Conservation (phyloP, 495 filamentous ascomycete species). For the Penicillium arizonense region DNA sequence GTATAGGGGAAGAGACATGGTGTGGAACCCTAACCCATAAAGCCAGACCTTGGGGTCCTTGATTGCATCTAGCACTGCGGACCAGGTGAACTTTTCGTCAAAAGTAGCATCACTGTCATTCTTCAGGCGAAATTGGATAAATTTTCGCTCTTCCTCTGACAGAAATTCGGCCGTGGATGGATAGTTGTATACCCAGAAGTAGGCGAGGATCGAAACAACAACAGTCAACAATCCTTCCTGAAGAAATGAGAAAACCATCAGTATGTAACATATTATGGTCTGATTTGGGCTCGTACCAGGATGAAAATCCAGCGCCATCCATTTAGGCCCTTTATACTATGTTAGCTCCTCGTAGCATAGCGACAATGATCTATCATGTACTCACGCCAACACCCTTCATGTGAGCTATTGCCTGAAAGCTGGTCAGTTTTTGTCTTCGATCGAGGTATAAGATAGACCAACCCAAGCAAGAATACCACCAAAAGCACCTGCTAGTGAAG, state of each 20-base stretch:
- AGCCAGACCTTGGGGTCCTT: conserved; percentile 73
- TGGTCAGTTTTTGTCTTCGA: conserved; percentile 1
- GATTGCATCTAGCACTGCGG: conserved; percentile 59
- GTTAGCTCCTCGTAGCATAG: no score
- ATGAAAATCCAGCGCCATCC: conserved; percentile 90
- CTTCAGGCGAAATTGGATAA: conserved; percentile 57
- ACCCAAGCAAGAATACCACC: conserved; percentile 71
- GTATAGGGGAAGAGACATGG: conserved; percentile 74
- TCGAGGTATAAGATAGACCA: conserved; percentile 3
- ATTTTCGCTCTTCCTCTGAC: conserved; percentile 58
- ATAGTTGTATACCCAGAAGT: conserved; percentile 73
- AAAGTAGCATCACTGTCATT: conserved; percentile 60
- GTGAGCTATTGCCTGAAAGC: conserved; percentile 44
- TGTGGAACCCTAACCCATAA: conserved; percentile 71
- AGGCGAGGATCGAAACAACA: conserved; percentile 57
- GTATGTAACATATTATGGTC: neutral
- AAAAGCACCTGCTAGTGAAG: conserved; percentile 75
- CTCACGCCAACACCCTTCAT: conserved; percentile 58
- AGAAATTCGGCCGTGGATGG: conserved; percentile 69
- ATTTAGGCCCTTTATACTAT: conserved; percentile 35
- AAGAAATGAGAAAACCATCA: conserved; percentile 7
- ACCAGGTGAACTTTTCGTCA: conserved; percentile 66
- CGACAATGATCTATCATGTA: no score
- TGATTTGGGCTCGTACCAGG: conserved; percentile 35
- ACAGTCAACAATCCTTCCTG: conserved; percentile 71